Percentiles rank a stretch among this genome's conserved stretches.
phyloP scores from a whole-genome alignment of 2,329 filamentous ascomycete species.

The Hypoxylon rubiginosum region DNA sequence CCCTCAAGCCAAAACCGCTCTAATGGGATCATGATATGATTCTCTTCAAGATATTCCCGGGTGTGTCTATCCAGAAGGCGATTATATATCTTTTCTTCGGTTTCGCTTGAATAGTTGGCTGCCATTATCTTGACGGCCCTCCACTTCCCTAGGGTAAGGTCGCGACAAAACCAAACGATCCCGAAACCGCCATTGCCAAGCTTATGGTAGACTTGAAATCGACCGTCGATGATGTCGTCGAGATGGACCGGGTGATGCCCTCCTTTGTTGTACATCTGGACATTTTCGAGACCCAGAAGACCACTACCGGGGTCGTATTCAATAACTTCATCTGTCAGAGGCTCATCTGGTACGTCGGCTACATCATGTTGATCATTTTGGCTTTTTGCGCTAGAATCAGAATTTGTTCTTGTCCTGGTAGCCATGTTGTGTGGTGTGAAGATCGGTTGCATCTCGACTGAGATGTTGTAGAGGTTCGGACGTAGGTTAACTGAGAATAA shows the following conservation, averaged over 20 bases:
- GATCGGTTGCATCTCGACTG: too few relatives aligned
- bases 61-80: constrained; percentile 8
- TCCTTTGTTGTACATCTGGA: constrained; percentile 34
- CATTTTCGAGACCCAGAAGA: constrained; percentile 9
- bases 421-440: neutral
- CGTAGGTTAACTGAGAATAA: neutral
- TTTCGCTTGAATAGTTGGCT: constrained; percentile 16
- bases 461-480: too few relatives aligned
- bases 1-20: constrained; percentile 38
- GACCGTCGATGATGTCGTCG: constrained; percentile 26
- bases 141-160: constrained; percentile 26
- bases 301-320: constrained; percentile 9
- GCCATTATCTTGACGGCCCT: constrained; percentile 39
- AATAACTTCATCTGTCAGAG: constrained; percentile 3
- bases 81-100: constrained; percentile 20
- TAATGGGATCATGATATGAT: constrained; percentile 28
- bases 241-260: constrained; percentile 38
- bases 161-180: constrained; percentile 40
- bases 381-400: too few relatives aligned
- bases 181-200: constrained; percentile 36
- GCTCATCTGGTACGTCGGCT: neutral
- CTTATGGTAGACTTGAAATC: constrained; percentile 39
- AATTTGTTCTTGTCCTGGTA: neutral
- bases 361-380: neutral
- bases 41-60: constrained; percentile 1